A percentile compares a stretch with the other conserved stretches of the same genome.
Evolutionary conservation across 495 filamentous ascomycete species (phyloP).

Genomic region (Penicillium parvum): DNA sequence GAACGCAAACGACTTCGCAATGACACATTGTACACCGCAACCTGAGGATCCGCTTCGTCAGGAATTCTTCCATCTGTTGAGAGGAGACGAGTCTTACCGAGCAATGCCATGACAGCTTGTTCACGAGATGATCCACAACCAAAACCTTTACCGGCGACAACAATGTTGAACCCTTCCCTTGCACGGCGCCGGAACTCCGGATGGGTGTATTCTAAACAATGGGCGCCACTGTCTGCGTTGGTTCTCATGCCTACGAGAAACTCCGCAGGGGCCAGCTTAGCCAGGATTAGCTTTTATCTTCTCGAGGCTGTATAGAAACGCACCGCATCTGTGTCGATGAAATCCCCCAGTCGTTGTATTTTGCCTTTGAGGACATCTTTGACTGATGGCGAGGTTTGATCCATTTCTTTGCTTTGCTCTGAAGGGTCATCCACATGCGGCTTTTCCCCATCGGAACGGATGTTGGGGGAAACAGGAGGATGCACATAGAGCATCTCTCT

Average conservation of each 20-base stretch:
- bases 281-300: not conserved
- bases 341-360: conserved; percentile 35
- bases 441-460: no score
- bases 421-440: no score
- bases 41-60: not conserved
- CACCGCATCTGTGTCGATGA: conserved; percentile 40
- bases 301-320: not conserved
- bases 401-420: no score
- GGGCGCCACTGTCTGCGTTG: conserved; percentile 26
- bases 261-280: conserved; percentile 30
- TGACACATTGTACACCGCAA: conserved; percentile 32
- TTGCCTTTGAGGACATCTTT: conserved; percentile 17
- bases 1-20: conserved; percentile 39
- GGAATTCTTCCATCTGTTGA: not conserved
- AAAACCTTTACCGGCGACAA: conserved; percentile 41
- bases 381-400: not conserved
- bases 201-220: conserved; percentile 34
- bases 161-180: conserved; percentile 30
- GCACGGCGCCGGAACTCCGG: conserved; percentile 36
- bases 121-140: conserved; percentile 42
- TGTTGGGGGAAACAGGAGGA: no score
- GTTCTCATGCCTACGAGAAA: conserved; percentile 23
- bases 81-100: conserved; percentile 9
- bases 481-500: no score
- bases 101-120: conserved; percentile 36